Evolutionary conservation across 2,329 filamentous ascomycete species (phyloP), one percentile per base, ranked within the genome.

Genomic region (Pseudocercospora macadamiae): DNA sequence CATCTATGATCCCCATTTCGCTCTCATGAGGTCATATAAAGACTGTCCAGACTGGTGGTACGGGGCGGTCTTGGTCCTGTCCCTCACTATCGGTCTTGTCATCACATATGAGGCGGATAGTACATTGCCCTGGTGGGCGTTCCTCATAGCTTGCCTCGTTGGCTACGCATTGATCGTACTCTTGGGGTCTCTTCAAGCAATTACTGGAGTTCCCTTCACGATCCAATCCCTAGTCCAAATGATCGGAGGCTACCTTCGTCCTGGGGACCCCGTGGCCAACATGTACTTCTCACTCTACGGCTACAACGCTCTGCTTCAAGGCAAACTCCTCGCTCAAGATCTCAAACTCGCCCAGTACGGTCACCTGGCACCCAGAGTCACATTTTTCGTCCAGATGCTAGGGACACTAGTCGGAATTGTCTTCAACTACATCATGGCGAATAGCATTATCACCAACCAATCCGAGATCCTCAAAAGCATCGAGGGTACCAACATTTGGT

Each of bases 181-280:
- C 10, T 93, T 95, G 63, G 91, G 91, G 63, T 95, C 96, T 70
- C 89, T 96, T 68, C 95, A 93, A 89, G 91, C 91, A 16, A 91
- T 96, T 65, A 95, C 91, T 10, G 95, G 95, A 72, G 49, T 62
- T 4, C 59, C 61, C 10, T 47, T 64, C n/a, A 57, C 55, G 2
- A 59, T 64, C n/a, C 59, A 64, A 10, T 51, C 58, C 14, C 74
- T 90, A 59, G 88, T 87, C n/a, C 87, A 90, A 70, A 89, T 96
- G 55, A 86, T 93, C 62, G 93, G 90, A 64, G 91, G 91, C 54
- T 86, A 83, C 51, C 81, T 91, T n/a, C 95, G 95, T 73, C 90
- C 91, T 1, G 91, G 91, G 32, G 87, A 89, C 1, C 91, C 91
- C 1, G 90, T 95, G 8, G 91, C 91, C 54, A 95, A 95, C 74